Base-by-base conservation (phyloP, 78 protist genomes). In the Dictyostelium purpureum region DNA sequence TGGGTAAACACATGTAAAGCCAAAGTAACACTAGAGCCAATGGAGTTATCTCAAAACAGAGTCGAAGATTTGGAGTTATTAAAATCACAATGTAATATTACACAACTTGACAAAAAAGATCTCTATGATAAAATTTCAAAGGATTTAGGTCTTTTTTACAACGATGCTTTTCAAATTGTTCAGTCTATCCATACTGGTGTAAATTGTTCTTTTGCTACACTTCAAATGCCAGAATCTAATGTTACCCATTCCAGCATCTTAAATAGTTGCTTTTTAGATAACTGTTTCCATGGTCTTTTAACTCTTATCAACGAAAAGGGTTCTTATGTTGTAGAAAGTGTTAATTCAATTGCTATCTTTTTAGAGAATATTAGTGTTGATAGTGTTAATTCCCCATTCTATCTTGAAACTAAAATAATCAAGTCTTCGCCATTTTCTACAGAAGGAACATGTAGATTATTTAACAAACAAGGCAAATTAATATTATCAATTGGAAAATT, bases 251-350 rank as follows among this genome's bases (percentile, higher is more conserved):
- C 21, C 12, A 47, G 42, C 0, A 28, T 81, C 18, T 67, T 81
- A 18, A 81, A 81, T 69, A 49, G 79, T 4, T 67, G 67, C 4
- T 21, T 81, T 1, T 33, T 81, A 6, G 89, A 81, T 51, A 67
- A 47, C 24, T 65, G 79, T 38, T 81, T 81, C 89, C 89, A 81
- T 37, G 89, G 89, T n/a, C 6, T 81, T 6, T 52, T 81, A 42
- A 74, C 57, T 9, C 6, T 67, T 14, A n/a, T 81, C 0, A 47
- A 73, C 28, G 89, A 81, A 14, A 31, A 42, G 7, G 77, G 56
- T 12, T 61, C 69, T 31, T 81, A n/a, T 51, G 89, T 81, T 0
- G 89, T 81, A 4, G 78, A 42, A 47, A 57, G 56, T 19, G 51
- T 67, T 11, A 57, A 54, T 49, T 12, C 10, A 21, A 10, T 31